phyloP scores from a whole-genome alignment of 768 basidiomycete genomes.

The Psilocybe sp. region DNA sequence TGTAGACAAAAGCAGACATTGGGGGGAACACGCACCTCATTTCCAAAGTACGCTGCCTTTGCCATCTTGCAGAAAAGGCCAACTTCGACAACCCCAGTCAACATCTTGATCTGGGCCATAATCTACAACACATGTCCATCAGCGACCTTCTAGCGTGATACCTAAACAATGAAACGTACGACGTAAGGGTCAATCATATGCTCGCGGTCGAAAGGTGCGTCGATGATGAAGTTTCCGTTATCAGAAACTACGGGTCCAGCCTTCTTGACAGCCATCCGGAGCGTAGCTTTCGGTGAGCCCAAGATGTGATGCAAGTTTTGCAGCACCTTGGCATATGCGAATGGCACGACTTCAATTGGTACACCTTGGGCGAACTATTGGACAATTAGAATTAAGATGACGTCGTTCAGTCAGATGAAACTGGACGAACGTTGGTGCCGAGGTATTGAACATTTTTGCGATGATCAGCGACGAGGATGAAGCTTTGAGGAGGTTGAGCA shows the following conservation, averaged over 20 bases:
- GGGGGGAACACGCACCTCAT: slow-evolving; percentile 46
- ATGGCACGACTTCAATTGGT: slow-evolving; percentile 95
- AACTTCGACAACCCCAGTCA: slow-evolving; percentile 98
- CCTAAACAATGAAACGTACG: slow-evolving; percentile 35
- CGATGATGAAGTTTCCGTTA: slow-evolving; percentile 97
- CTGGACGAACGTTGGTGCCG: slow-evolving; percentile 70
- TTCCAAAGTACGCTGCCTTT: slow-evolving; percentile 95
- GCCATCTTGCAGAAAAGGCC: slow-evolving; percentile 95
- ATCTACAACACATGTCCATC: slow-evolving; percentile 46
- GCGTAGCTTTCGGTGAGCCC: slow-evolving; percentile 66
- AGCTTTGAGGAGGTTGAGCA: slow-evolving; percentile 38
- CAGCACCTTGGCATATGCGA: slow-evolving; percentile 89
- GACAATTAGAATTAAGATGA: not conserved
- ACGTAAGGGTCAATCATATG: slow-evolving; percentile 63
- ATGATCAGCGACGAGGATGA: slow-evolving; percentile 92
- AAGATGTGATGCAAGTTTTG: slow-evolving; percentile 59
- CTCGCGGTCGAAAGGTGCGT: slow-evolving; percentile 82
- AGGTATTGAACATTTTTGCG: slow-evolving; percentile 86
- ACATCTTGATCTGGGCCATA: slow-evolving; percentile 79
- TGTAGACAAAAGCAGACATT: not conserved
- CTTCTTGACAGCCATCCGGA: slow-evolving; percentile 92
- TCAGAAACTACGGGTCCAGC: slow-evolving; percentile 97
- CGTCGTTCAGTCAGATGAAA: not conserved
- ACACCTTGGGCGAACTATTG: slow-evolving; percentile 81
- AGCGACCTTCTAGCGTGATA: not conserved